These are phyloP conservation scores for Peziza echinospora DNA, from an alignment of 495 filamentous ascomycete species.

Conservation along the genomic window DNA sequence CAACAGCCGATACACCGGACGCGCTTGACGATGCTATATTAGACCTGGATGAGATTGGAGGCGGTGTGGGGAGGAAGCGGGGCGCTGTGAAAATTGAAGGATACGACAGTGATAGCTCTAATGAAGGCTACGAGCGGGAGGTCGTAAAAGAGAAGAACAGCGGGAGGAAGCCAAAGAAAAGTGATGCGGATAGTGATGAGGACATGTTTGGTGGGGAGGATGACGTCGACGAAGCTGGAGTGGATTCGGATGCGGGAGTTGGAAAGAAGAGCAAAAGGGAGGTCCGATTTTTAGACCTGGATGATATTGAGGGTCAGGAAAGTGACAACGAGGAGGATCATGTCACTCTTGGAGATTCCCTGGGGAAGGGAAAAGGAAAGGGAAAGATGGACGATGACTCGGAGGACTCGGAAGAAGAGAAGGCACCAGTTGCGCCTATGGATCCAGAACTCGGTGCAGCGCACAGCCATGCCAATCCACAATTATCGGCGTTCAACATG, in stretches of 20 bases:
- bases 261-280: slow-evolving; percentile 49
- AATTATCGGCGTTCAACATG: slow-evolving; percentile 94
- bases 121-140: slow-evolving; percentile 57
- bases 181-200: slow-evolving; percentile 41
- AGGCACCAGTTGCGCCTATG: slow-evolving; percentile 42
- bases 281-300: slow-evolving; percentile 51
- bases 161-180: slow-evolving; percentile 29
- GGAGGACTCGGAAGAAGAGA: slow-evolving; percentile 44
- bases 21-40: slow-evolving; percentile 40
- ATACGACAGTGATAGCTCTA: slow-evolving; percentile 86
- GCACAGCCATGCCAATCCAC: slow-evolving; percentile 89
- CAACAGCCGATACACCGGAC: slow-evolving; percentile 20
- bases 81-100: slow-evolving; percentile 89
- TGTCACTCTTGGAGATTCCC: slow-evolving; percentile 12
- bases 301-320: slow-evolving; percentile 79
- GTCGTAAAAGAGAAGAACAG: slow-evolving; percentile 38
- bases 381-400: slow-evolving; percentile 23
- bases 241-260: slow-evolving; percentile 20
- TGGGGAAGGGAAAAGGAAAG: slow-evolving; percentile 12
- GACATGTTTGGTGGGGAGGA: slow-evolving; percentile 81
- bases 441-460: slow-evolving; percentile 50
- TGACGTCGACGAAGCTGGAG: slow-evolving; percentile 29
- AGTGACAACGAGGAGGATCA: slow-evolving; percentile 22
- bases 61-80: slow-evolving; percentile 56
- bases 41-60: slow-evolving; percentile 82